These are phyloP conservation scores for Diplotaxis tenuifolia DNA, from an alignment of 345 rosid species.

Conservation along the genomic window DNA sequence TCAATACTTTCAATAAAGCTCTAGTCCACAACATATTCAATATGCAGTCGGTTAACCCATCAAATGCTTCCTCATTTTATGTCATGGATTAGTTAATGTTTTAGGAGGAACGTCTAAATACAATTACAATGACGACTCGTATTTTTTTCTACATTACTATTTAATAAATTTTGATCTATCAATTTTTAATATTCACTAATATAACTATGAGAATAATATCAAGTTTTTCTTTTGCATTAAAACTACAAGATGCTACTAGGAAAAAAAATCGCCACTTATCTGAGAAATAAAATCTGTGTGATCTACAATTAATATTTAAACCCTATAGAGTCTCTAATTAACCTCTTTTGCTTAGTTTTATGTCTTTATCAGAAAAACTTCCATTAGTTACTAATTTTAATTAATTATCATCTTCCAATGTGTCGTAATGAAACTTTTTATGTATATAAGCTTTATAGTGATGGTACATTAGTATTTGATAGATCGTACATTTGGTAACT, in stretches of 20 bases:
- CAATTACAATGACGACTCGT: not conserved
- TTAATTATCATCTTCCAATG: not conserved
- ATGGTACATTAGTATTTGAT: not conserved
- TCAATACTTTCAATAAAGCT: not conserved
- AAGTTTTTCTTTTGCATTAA: not conserved
- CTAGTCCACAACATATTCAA: not conserved
- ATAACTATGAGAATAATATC: not conserved
- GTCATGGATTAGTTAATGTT: no score
- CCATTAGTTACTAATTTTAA: not conserved
- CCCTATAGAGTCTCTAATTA: not conserved
- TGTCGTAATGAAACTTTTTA: not conserved
- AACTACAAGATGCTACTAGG: not conserved
- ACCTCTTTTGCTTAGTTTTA: not conserved
- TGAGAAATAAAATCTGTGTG: not conserved
- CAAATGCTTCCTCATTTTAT: not conserved
- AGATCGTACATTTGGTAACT: conserved; percentile 29
- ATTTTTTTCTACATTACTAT: not conserved
- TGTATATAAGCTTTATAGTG: not conserved
- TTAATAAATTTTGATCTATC: not conserved
- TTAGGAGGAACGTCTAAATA: not conserved
- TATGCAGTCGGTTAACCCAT: not conserved
- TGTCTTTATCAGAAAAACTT: not conserved
- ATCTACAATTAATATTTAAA: not conserved
- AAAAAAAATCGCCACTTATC: not conserved
- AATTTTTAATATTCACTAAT: no score